Evolutionary conservation across 1,284 basidiomycete species (phyloP), one percentile per base, ranked within the genome.

Genomic region (Ceratobasidium sp.): DNA sequence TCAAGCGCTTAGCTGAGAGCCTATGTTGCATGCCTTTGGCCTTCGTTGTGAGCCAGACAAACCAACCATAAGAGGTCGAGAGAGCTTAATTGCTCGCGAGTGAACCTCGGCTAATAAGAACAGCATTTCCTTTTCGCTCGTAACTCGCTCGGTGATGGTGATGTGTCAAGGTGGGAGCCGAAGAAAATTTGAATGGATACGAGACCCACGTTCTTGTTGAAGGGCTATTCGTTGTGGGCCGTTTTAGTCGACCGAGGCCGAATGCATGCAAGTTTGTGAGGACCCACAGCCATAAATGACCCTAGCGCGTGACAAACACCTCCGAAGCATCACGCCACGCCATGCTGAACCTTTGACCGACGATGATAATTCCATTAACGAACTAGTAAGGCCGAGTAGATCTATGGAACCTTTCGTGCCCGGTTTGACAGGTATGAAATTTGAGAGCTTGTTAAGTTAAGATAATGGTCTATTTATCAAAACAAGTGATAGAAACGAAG

Each of bases 41-140:
- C 62, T 65, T 65, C 48, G 62, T 65, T 48, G 44, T 48, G 40
- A 48, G 10, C 42, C 26, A 44, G 17, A 40, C 28, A 13, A 48
- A 23, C 42, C 44, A 46, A 48, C 44, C 28, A 48, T 65, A n/a
- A 65, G 42, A 28, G 48, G 23, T 28, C n/a, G 23, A 48, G 10
- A 40, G 40, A 48, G 42, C 28, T 59, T 28, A 38, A 17, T 59
- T n/a, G 33, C n/a, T 28, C n/a, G 38, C 42, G 42, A 28, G n/a
- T 28, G n/a, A 13, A 68, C 33, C 48, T 68, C 66, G 66, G 73
- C 23, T 56, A 9, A 64, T 54, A 48, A 46, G 17, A 75, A 75
- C n/a, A 13, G 23, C 26, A 74, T 74, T 74, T 64, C 57, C n/a
- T 40, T 54, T 50, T 56, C 59, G 61, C 48, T 44, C 26, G 40